Evolutionary conservation across 2,329 filamentous ascomycete genomes (phyloP).

Genomic region (Fusarium protoensiforme): DNA sequence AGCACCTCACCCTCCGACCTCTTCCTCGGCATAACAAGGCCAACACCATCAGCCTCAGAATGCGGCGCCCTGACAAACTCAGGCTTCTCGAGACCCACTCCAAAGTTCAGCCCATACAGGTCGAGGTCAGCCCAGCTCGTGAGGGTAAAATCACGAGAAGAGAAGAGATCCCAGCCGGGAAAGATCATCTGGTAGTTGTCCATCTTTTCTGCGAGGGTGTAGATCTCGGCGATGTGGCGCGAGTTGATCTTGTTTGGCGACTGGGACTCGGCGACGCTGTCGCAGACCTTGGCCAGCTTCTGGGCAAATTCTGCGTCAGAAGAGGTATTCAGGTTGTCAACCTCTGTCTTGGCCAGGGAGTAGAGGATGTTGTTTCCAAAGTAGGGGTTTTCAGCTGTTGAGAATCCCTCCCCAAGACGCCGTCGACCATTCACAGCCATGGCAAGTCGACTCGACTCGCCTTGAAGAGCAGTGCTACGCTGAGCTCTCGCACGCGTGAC

Average conservation of each 20-base stretch:
- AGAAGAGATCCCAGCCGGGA: conserved; percentile 16
- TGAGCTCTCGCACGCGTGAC: conserved; percentile 7
- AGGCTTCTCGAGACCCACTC: background rate
- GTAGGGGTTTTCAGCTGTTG: background rate
- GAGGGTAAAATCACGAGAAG: conserved; percentile 7
- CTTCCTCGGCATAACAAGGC: conserved; percentile 9
- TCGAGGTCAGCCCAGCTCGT: conserved; percentile 16
- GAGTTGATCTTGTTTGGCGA: background rate
- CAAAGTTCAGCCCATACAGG: conserved; percentile 8
- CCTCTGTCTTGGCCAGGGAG: background rate
- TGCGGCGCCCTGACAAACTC: conserved; percentile 7
- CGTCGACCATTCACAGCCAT: conserved; percentile 14
- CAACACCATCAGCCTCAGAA: conserved; percentile 12
- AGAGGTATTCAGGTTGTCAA: background rate
- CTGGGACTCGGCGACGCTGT: background rate
- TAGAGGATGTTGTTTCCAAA: conserved; percentile 13
- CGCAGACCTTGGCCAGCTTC: background rate
- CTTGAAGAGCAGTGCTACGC: background rate
- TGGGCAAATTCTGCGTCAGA: background rate
- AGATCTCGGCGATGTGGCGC: conserved; percentile 10
- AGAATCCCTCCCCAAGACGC: background rate
- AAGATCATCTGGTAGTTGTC: conserved; percentile 11
- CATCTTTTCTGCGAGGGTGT: background rate
- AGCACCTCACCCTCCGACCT: background rate
- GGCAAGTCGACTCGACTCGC: background rate